These are phyloP conservation scores for Phycomyces nitens DNA, from an alignment of 192 early-diverging fungal genomes.

Conservation along the genomic window DNA sequence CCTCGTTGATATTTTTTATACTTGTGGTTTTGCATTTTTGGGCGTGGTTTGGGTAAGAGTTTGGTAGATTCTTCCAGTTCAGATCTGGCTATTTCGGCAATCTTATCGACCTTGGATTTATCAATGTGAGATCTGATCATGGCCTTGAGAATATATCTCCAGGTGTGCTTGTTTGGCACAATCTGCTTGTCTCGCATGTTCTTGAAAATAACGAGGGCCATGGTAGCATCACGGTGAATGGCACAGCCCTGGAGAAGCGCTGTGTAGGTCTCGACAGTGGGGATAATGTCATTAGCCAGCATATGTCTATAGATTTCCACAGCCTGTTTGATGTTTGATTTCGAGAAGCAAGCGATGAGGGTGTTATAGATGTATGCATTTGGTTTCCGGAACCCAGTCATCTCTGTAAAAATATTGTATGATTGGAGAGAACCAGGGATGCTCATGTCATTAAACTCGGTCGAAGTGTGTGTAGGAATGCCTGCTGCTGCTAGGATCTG, in stretches of 20 bases:
- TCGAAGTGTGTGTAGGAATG: background rate
- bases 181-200: constrained; percentile 20
- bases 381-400: constrained; percentile 18
- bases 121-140: constrained; percentile 23
- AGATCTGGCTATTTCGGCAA: constrained; percentile 1
- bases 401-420: constrained; percentile 11
- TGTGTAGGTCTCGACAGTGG: constrained; percentile 19
- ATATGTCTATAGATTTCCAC: constrained; percentile 26
- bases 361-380: constrained; percentile 34
- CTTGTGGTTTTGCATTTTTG: too few species aligned
- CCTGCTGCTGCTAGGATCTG: constrained; percentile 6
- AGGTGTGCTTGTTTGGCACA: constrained; percentile 19
- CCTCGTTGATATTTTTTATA: too few species aligned
- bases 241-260: constrained; percentile 34
- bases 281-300: constrained; percentile 13
- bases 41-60: too few species aligned
- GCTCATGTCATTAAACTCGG: background rate
- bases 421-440: constrained; percentile 13
- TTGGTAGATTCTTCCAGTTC: background rate
- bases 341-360: constrained; percentile 34
- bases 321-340: constrained; percentile 15
- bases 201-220: constrained; percentile 16
- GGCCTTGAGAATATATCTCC: constrained; percentile 31
- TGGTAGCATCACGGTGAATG: constrained; percentile 18
- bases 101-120: constrained; percentile 24